Evolutionary conservation across 495 filamentous ascomycete genomes (phyloP).

Genomic region (Lasiosphaeris hirsuta): DNA sequence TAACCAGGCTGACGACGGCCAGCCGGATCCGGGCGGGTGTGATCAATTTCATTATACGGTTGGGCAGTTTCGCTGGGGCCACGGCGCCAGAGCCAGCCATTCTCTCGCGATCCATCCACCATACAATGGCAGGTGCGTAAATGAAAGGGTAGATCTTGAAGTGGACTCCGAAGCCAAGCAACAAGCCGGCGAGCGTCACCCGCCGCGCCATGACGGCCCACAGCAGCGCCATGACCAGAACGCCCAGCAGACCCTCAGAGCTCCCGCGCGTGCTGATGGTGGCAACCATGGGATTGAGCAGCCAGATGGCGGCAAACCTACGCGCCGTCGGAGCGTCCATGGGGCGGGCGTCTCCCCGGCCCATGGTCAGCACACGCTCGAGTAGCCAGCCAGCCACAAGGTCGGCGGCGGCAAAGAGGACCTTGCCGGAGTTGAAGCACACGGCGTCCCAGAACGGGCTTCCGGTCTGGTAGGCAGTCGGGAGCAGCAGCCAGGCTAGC

Average conservation of each 20-base stretch:
- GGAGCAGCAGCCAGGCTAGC: conserved; percentile 82
- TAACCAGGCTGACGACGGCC: conserved; percentile 59
- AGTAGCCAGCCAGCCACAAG: conserved; percentile 86
- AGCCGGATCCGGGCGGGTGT: conserved; percentile 61
- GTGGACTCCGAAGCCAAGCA: conserved; percentile 84
- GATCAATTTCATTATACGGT: conserved; percentile 49
- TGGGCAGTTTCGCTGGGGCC: conserved; percentile 9
- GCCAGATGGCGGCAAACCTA: conserved; percentile 79
- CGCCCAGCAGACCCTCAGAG: conserved; percentile 84
- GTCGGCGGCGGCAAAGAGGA: conserved; percentile 79
- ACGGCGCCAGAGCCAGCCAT: conserved; percentile 9
- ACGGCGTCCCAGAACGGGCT: conserved; percentile 30
- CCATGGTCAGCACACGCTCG: conserved; percentile 32
- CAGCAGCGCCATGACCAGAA: conserved; percentile 74
- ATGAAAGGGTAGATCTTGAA: conserved; percentile 99
- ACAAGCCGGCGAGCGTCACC: conserved; percentile 62
- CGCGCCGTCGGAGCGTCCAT: conserved; percentile 51
- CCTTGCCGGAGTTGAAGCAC: conserved; percentile 85
- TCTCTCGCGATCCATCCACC: conserved; percentile 70
- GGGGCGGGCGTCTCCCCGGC: not conserved
- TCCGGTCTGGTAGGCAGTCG: conserved; percentile 60
- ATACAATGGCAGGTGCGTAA: conserved; percentile 81
- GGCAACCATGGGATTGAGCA: conserved; percentile 97
- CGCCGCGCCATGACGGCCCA: conserved; percentile 67
- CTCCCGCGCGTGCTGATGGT: conserved; percentile 92